Evolutionary conservation across 768 basidiomycete species (phyloP), one percentile per base, ranked within the genome.

Genomic region (Mycena capillaripes): DNA sequence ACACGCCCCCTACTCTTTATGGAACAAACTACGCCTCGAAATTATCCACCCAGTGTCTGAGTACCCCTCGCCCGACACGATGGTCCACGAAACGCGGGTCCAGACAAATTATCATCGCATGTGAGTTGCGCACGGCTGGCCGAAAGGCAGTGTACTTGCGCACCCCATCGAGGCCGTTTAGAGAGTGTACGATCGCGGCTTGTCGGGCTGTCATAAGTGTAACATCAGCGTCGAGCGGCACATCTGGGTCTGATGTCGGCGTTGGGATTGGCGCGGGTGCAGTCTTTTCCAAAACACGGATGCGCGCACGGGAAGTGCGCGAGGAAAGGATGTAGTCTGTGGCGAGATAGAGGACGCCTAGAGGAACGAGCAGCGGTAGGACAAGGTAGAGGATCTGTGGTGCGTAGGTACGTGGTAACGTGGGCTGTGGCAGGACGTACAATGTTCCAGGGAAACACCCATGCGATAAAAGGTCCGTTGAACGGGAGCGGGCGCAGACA

Each of bases 361-460:
- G 69, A 4, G 80, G 79, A 3, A 83, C 72, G 32, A 82, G 71
- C 48, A 83, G 30, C 0, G 84, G 82, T 1, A 81, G 55, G 27
- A 78, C 23, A 14, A 77, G 34, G 59, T 74, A 76, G 29, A 80
- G 53, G 25, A 77, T 53, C 72, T 75, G 68, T 1, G 1, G 52
- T 12, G 52, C 52, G 27, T 55, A 27, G 53, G 29, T 48, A 19
- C 16, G 14, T 21, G 21, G 63, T 36, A 0, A 25, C 14, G 68
- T 11, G 32, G 32, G 40, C 10, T 42, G 42, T 58, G 14, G n/a
- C 27, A 23, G 23, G 30, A 66, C 78, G 27, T 60, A 82, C 77
- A n/a, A 82, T 52, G 62, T 82, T 83, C 71, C 77, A 75, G 2
- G 81, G 82, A 14, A 78, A 78, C 0, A 69, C 30, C 63, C 80